Base-by-base conservation (phyloP, 768 basidiomycete species). In the Hericium coralloides region DNA sequence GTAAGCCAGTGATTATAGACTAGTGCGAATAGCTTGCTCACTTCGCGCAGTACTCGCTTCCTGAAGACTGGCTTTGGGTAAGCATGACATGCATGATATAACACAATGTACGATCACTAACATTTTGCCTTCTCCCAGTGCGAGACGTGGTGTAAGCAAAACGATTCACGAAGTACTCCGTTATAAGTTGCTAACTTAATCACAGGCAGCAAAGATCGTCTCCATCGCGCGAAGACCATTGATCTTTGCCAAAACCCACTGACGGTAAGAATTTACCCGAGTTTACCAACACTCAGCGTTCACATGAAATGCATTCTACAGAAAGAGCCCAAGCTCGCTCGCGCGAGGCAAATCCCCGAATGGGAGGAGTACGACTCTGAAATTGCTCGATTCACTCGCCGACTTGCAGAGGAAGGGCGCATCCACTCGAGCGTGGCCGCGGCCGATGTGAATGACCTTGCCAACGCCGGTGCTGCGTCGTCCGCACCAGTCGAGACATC, bases 21-120 rank as follows among this genome's bases (percentile, higher is more conserved):
- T 31, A 31, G 31, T 12, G 23, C 43, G 51, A 26, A 20, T 39
- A 17, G 56, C 52, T 38, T n/a, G 53, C 55, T n/a, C 20, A 31
- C 60, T 41, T 53, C 53, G 37, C 48, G 18, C 59, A 95, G 92
- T 88, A 81, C 70, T 93, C 97, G 0, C 74, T 98, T 15, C 82
- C 83, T 58, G 89, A 93, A 70, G 89, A 93, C 64, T 99, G 97
- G 97, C 73, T 98, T 63, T 99, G 97, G 95, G 90, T 92, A 68
- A 54, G 80, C 69, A 15, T 54, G 37, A 17, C 50, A 7, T 50
- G 25, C 25, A 23, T 8, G 52, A 26, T 39, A 26, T 15, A 6
- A 25, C 18, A 7, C 43, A 45, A 45, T 45, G 52, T 48, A 15
- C 49, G 48, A 45, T 31, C 31, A 31, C 31, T 31, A 8, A 26